Conservation (phyloP, 2,329 filamentous ascomycete genomes). For the Penicillium sp. region DNA sequence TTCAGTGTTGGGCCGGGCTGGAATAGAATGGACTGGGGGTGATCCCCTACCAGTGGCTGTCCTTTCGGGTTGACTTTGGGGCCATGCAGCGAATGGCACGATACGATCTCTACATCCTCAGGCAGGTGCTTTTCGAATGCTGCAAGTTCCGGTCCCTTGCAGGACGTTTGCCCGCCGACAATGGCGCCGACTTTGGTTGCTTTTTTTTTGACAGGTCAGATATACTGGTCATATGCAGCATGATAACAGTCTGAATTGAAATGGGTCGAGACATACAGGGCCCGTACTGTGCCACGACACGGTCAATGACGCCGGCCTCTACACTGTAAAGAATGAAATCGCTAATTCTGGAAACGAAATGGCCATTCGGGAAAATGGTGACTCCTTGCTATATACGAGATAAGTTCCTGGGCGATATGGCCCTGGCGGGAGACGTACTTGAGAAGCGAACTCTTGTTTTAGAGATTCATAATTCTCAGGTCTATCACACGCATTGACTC, state of each 20-base stretch:
- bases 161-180: conserved; percentile 95
- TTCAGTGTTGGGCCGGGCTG: conserved; percentile 6
- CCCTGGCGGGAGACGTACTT: conserved; percentile 61
- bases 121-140: conserved; percentile 90
- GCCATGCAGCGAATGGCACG: conserved; percentile 93
- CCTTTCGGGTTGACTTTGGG: conserved; percentile 81
- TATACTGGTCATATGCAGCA: conserved; percentile 2
- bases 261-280: conserved; percentile 64
- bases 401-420: conserved; percentile 35
- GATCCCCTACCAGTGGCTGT: conserved; percentile 68
- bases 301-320: conserved; percentile 84
- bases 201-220: conserved; percentile 41
- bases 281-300: conserved; percentile 80
- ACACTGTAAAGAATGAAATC: conserved; percentile 99
- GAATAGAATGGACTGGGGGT: conserved; percentile 12
- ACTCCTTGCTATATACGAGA: conserved; percentile 65
- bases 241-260: conserved; percentile 8
- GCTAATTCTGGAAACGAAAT: conserved; percentile 90
- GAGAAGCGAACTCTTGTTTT: conserved; percentile 73
- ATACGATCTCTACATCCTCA: conserved; percentile 83
- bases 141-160: conserved; percentile 91
- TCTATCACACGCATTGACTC: conserved; percentile 90
- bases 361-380: conserved; percentile 87
- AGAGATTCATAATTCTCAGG: conserved; percentile 82
- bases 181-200: conserved; percentile 93